Conservation (phyloP, 2,329 filamentous ascomycete species). For the Verruconis gallopava region DNA sequence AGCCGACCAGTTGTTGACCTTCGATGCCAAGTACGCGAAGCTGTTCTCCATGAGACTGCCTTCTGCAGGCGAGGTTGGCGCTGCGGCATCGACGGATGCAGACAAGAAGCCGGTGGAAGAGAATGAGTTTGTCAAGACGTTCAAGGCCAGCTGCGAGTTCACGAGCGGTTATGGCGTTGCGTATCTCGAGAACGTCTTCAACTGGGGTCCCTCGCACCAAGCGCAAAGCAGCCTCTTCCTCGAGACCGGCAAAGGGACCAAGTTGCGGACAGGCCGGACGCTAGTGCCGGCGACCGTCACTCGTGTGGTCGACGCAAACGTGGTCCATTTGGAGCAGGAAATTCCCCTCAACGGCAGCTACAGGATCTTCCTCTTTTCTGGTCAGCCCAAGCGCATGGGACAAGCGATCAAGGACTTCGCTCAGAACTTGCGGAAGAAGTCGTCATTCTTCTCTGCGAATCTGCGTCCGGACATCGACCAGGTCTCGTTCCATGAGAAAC, state of each 20-base stretch:
- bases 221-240: constrained; percentile 60
- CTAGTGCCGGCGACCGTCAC: constrained; percentile 72
- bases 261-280: constrained; percentile 59
- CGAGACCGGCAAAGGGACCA: constrained; percentile 32
- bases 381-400: constrained; percentile 45
- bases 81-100: constrained; percentile 23
- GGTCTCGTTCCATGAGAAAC: constrained; percentile 63
- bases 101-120: constrained; percentile 34
- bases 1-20: constrained; percentile 71
- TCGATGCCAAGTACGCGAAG: constrained; percentile 81
- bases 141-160: constrained; percentile 86
- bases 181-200: constrained; percentile 70
- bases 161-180: constrained; percentile 85
- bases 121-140: constrained; percentile 76
- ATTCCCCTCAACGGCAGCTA: constrained; percentile 81
- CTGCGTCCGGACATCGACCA: constrained; percentile 45
- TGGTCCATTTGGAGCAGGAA: constrained; percentile 81
- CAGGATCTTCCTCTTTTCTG: constrained; percentile 77
- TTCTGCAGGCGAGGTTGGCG: constrained; percentile 57
- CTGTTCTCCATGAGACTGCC: constrained; percentile 73
- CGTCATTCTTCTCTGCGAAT: constrained; percentile 61
- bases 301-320: constrained; percentile 75
- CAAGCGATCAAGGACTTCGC: constrained; percentile 59
- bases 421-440: constrained; percentile 46
- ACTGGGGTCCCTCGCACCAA: constrained; percentile 64